These are phyloP conservation scores for Elongisporangium undulatum DNA, from an alignment of 352 stramenopile genomes.

Conservation along the genomic window DNA sequence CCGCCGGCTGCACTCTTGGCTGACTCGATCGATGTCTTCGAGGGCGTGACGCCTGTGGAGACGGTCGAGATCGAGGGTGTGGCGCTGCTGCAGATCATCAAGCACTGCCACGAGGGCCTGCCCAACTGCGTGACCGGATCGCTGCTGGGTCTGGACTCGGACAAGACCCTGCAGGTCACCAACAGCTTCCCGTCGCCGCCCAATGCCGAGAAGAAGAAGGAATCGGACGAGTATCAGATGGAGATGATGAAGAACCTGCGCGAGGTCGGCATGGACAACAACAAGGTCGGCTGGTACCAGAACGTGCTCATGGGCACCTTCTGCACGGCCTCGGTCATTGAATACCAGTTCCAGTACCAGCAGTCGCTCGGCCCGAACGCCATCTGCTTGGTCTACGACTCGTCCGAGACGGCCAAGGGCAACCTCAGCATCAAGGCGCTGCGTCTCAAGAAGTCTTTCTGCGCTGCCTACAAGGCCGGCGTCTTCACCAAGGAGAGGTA, in stretches of 20 bases:
- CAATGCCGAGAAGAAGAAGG: constrained; percentile 71
- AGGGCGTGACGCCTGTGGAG: constrained; percentile 57
- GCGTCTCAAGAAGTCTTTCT: constrained; percentile 93
- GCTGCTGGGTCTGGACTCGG: constrained; percentile 93
- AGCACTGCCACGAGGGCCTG: constrained; percentile 97
- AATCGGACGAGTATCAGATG: constrained; percentile 94
- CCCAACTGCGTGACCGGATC: constrained; percentile 93
- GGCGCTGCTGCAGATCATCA: constrained; percentile 94
- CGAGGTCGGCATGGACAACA: constrained; percentile 98
- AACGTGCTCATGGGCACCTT: constrained; percentile 97
- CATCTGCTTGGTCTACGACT: constrained; percentile 98
- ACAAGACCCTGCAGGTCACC: constrained; percentile 94
- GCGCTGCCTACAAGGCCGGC: constrained; percentile 87
- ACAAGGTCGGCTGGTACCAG: constrained; percentile 99
- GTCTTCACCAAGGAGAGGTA: constrained; percentile 76
- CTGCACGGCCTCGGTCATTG: constrained; percentile 91
- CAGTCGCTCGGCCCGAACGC: constrained; percentile 95
- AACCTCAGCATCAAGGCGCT: constrained; percentile 95
- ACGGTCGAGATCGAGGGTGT: constrained; percentile 77
- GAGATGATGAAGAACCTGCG: constrained; percentile 99
- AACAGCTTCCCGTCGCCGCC: constrained; percentile 96
- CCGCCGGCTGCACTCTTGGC: constrained; percentile 16
- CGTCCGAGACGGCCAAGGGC: constrained; percentile 93
- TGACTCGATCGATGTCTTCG: constrained; percentile 69
- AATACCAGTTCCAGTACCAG: constrained; percentile 97